Evolutionary conservation across 2,329 filamentous ascomycete genomes (phyloP).

Genomic region (Fusarium sp.): DNA sequence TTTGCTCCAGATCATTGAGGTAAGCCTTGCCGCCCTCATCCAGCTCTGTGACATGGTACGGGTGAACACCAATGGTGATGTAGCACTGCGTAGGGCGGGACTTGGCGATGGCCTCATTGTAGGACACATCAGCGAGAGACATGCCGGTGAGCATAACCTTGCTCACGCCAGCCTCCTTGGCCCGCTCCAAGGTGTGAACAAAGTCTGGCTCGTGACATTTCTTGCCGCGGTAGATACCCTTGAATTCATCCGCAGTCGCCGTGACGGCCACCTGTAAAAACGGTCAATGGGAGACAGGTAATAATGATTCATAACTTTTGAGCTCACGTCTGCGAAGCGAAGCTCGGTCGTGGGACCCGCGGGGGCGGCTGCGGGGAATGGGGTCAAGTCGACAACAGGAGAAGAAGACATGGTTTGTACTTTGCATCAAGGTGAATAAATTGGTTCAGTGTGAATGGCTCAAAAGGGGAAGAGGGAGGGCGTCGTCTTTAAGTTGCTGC

Average conservation of each 20-base stretch:
- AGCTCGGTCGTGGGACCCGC: constrained; percentile 31
- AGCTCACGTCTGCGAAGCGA: constrained; percentile 41
- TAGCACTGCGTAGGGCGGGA: constrained; percentile 49
- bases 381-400: constrained; percentile 30
- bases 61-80: constrained; percentile 61
- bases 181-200: constrained; percentile 53
- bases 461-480: constrained; percentile 11
- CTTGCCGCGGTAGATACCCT: constrained; percentile 61
- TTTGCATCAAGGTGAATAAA: neutral
- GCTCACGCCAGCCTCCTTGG: constrained; percentile 52
- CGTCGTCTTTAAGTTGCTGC: constrained; percentile 16
- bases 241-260: constrained; percentile 56
- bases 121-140: constrained; percentile 43
- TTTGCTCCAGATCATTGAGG: constrained; percentile 34
- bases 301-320: neutral
- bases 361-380: constrained; percentile 36
- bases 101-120: constrained; percentile 44
- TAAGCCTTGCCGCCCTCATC: constrained; percentile 44
- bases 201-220: constrained; percentile 60
- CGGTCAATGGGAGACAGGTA: neutral
- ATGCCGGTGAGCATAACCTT: constrained; percentile 56
- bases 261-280: constrained; percentile 49
- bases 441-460: neutral
- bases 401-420: constrained; percentile 30
- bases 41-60: constrained; percentile 60